These are phyloP conservation scores for Botrytis sinoallii DNA, from an alignment of 2,329 filamentous ascomycete genomes.

Conservation along the genomic window DNA sequence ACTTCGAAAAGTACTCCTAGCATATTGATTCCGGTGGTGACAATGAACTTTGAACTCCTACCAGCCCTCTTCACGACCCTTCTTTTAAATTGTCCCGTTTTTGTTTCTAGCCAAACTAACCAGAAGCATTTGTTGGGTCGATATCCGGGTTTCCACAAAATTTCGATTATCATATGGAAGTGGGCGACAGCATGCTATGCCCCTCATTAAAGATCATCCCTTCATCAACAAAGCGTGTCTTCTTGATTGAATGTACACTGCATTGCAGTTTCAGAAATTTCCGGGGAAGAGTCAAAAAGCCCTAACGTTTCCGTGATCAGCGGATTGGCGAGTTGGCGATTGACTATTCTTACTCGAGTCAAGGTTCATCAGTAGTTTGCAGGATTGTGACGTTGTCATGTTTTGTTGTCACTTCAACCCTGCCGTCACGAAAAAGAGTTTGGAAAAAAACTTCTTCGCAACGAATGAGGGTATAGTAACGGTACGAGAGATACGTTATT, in stretches of 20 bases:
- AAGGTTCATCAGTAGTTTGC: not conserved
- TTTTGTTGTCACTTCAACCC: slow-evolving; percentile 4
- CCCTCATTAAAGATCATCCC: not conserved
- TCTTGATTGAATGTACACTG: not conserved
- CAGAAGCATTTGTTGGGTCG: not conserved
- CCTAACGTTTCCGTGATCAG: not conserved
- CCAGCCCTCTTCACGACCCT: not conserved
- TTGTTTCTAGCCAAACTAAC: not conserved
- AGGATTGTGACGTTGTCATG: not conserved
- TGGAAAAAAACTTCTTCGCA: not conserved
- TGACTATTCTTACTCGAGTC: not conserved
- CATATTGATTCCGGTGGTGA: not conserved
- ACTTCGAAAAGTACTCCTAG: not conserved
- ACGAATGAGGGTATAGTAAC: not conserved
- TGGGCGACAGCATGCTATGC: not conserved
- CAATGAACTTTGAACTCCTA: not conserved
- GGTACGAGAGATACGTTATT: not conserved
- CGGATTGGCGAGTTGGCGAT: not conserved
- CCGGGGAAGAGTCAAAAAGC: not conserved
- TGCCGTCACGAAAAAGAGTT: not conserved
- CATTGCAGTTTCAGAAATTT: not conserved
- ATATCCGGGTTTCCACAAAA: not conserved
- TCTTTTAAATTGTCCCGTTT: not conserved
- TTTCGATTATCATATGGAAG: not conserved
- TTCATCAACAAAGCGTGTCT: not conserved